Evolutionary conservation across 208 protist species (phyloP).

Genomic region (Entamoeba histolytica): DNA sequence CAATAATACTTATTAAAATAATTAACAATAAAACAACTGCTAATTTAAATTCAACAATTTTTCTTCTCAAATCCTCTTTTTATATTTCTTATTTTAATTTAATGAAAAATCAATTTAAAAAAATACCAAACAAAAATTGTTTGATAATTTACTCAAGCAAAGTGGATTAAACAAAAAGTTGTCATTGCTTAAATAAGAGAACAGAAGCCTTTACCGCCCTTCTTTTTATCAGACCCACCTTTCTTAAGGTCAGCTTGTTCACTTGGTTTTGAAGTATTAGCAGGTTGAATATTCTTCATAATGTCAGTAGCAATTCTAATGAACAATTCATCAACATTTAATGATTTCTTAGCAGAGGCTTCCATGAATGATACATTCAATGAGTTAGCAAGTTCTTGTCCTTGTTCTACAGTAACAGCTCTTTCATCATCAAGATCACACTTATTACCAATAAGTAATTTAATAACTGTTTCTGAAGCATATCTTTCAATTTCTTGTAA

Average conservation of each 20-base stretch:
- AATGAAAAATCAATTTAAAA: too few relatives aligned
- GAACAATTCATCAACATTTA: slow-evolving; percentile 38
- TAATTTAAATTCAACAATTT: too few relatives aligned
- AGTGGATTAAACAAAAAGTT: too few relatives aligned
- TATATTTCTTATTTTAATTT: too few relatives aligned
- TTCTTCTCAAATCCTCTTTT: too few relatives aligned
- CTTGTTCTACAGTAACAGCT: slow-evolving; percentile 24
- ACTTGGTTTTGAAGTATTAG: neutral
- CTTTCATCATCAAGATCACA: slow-evolving; percentile 17
- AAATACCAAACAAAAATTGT: too few relatives aligned
- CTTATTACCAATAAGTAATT: slow-evolving; percentile 33
- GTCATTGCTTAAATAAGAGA: neutral
- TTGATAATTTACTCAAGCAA: too few relatives aligned
- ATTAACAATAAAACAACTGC: too few relatives aligned
- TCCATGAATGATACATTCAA: slow-evolving; percentile 33
- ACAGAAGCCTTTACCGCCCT: neutral
- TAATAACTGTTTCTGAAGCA: slow-evolving; percentile 6
- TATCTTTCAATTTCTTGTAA: slow-evolving; percentile 18
- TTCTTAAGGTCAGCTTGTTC: neutral
- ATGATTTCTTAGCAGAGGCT: slow-evolving; percentile 33
- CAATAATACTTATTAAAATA: too few relatives aligned
- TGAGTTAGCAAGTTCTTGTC: slow-evolving; percentile 25
- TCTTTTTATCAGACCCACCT: neutral
- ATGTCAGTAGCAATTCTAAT: neutral
- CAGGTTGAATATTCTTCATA: neutral